phyloP scores from a whole-genome alignment of 495 filamentous ascomycete species.

The Oleoguttula mirabilis region DNA sequence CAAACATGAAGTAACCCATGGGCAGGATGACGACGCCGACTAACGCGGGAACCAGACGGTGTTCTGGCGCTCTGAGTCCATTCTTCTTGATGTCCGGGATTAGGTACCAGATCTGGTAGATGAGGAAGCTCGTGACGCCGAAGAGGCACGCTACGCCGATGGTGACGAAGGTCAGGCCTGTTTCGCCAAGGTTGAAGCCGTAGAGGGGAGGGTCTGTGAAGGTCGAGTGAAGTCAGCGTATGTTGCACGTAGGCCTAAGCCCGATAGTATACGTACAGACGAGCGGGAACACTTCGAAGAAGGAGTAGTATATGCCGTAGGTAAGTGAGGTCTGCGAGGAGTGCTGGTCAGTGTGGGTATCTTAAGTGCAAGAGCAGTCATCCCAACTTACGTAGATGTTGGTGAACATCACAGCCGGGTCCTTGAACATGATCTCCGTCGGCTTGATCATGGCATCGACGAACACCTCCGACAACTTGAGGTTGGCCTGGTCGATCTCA shows the following conservation, averaged over 20 bases:
- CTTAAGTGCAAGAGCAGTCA: no score
- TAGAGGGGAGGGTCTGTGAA: constrained; percentile 45
- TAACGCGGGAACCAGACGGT: constrained; percentile 40
- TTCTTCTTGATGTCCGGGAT: constrained; percentile 37
- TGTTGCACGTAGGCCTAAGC: no score
- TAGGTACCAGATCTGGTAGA: constrained; percentile 38
- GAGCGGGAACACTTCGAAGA: constrained; percentile 59
- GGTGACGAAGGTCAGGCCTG: constrained; percentile 51
- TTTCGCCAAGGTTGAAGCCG: constrained; percentile 45
- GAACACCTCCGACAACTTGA: constrained; percentile 33
- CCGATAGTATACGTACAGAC: no score
- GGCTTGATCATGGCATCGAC: constrained; percentile 48
- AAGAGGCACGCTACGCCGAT: constrained; percentile 45
- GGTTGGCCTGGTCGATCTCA: constrained; percentile 26
- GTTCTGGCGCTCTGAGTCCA: constrained; percentile 37
- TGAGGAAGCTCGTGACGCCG: constrained; percentile 38
- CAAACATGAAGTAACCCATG: constrained; percentile 44
- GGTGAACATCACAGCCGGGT: constrained; percentile 48
- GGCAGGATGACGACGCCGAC: constrained; percentile 39
- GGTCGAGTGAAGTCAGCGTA: no score
- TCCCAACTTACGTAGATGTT: constrained; percentile 37
- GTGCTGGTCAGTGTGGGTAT: no score
- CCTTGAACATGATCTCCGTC: constrained; percentile 47
- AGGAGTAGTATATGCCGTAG: constrained; percentile 54
- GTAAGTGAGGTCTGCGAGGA: constrained; percentile 37